Conservation (phyloP, 2,329 filamentous ascomycete species). For the Diplodia scrobiculata region DNA sequence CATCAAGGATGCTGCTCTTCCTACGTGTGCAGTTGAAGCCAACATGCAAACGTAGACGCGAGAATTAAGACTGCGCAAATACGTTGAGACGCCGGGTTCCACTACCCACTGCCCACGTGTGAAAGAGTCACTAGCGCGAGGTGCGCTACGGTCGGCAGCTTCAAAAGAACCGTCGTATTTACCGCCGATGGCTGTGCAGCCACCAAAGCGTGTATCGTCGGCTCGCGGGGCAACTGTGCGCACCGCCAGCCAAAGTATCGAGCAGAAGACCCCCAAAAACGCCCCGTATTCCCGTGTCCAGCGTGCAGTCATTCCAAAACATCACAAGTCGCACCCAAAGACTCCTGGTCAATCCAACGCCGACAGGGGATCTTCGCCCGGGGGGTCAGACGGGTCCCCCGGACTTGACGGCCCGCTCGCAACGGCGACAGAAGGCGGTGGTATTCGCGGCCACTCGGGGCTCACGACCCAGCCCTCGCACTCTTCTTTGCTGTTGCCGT, state of each 20-base stretch:
- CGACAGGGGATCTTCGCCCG: background rate
- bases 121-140: background rate
- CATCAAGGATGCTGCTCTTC: no score
- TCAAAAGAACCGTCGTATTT: constrained; percentile 15
- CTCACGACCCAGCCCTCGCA: constrained; percentile 23
- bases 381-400: background rate
- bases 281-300: background rate
- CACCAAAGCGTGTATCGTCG: background rate
- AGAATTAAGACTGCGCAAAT: no score
- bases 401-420: background rate
- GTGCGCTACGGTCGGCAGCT: background rate
- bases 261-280: constrained; percentile 3
- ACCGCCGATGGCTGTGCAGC: constrained; percentile 17
- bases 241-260: background rate
- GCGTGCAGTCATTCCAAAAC: constrained; percentile 11
- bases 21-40: no score
- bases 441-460: constrained; percentile 17
- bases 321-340: constrained; percentile 4
- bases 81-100: no score
- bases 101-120: no score
- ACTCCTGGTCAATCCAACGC: background rate
- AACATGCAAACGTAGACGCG: no score
- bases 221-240: background rate
- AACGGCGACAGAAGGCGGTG: background rate
- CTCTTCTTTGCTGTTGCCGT: constrained; percentile 22